Evolutionary conservation across 768 basidiomycete genomes (phyloP).

Genomic region (Kwoniella dendrophila): DNA sequence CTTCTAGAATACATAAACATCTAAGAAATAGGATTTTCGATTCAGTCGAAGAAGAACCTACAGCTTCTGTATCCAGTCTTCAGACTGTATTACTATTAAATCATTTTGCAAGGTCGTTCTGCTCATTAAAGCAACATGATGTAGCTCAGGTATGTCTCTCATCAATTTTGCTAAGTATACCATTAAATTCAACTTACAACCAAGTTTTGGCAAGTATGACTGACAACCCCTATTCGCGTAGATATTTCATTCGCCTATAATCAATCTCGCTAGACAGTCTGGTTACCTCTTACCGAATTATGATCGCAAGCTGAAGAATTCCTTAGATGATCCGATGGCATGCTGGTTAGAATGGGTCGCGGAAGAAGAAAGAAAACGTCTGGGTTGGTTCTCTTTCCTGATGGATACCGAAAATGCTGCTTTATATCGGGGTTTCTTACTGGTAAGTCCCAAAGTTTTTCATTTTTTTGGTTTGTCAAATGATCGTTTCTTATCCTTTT

Average conservation of each 20-base stretch:
- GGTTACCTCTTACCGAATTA: constrained; percentile 22
- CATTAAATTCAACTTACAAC: background rate
- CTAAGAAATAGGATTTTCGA: constrained; percentile 27
- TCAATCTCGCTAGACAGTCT: constrained; percentile 22
- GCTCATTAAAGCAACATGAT: constrained; percentile 27
- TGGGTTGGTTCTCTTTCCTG: constrained; percentile 31
- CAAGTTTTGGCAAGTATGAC: background rate
- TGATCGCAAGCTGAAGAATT: constrained; percentile 2
- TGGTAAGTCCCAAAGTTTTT: constrained; percentile 7
- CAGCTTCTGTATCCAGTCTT: constrained; percentile 11
- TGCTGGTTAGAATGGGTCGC: constrained; percentile 29
- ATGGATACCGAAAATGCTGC: constrained; percentile 33
- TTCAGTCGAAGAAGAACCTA: constrained; percentile 27
- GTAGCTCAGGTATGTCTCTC: constrained; percentile 18
- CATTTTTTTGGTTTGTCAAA: background rate
- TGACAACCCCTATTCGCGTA: background rate
- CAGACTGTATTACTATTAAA: constrained; percentile 31
- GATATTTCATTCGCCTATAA: constrained; percentile 30
- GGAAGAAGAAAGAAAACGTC: constrained; percentile 26
- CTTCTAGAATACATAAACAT: constrained; percentile 17
- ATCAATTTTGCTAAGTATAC: background rate
- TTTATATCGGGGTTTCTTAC: constrained; percentile 15
- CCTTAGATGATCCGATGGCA: constrained; percentile 23
- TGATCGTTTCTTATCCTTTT: background rate
- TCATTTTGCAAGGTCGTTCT: constrained; percentile 28